A percentile compares a stretch with the other conserved stretches of the same genome.
These are phyloP conservation scores for Gypsophila paniculata DNA, from an alignment of 179 eudicot genomes.

Conservation along the genomic window DNA sequence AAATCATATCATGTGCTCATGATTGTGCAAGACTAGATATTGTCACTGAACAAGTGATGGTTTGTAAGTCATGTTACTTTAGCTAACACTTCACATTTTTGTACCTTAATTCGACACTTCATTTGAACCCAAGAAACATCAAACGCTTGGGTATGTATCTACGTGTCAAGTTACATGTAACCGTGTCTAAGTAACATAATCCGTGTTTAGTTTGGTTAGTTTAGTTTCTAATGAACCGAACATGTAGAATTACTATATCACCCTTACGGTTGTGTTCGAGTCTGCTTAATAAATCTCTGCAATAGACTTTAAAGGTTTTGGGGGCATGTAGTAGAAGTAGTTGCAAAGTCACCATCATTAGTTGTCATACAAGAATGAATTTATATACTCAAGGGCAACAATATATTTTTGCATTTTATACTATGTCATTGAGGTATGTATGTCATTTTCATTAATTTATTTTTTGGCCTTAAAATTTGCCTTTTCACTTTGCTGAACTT, in stretches of 20 bases:
- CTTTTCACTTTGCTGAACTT: conserved; percentile 17
- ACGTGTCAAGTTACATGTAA: too few species aligned
- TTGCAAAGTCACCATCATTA: conserved; percentile 47
- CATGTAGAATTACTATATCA: conserved; percentile 19
- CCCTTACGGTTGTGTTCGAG: not conserved
- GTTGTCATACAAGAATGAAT: conserved; percentile 21
- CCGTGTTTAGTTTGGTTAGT: conserved; percentile 25
- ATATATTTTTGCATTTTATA: not conserved
- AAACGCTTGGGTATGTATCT: too few species aligned
- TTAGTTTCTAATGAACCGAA: conserved; percentile 30
- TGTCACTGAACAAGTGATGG: too few species aligned
- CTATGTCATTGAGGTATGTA: not conserved
- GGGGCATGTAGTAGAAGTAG: conserved; percentile 26
- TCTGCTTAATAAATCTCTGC: conserved; percentile 13
- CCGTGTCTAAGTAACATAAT: too few species aligned
- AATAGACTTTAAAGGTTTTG: conserved; percentile 27
- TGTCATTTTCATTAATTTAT: conserved; percentile 20
- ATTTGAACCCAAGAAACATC: too few species aligned
- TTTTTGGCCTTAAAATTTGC: not conserved
- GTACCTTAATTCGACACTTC: too few species aligned
- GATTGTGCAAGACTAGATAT: not conserved
- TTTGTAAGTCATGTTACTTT: too few species aligned
- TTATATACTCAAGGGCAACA: conserved; percentile 1
- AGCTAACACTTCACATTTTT: too few species aligned
- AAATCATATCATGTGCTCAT: not conserved